Base-by-base conservation (phyloP, 1,139 yeast genomes). In the Saccharomyces hybrid region DNA sequence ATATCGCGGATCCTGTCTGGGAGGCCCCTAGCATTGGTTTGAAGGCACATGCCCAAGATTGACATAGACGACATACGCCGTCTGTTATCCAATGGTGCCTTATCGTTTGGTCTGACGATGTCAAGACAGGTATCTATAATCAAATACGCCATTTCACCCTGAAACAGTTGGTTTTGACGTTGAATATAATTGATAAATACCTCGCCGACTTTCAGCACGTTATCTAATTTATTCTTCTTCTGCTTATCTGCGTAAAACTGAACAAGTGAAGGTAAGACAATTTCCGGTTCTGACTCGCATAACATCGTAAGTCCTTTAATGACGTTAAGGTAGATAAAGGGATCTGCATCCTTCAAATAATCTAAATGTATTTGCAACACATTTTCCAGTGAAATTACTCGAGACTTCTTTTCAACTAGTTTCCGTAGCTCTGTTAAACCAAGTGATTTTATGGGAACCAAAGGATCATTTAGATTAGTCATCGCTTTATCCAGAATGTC, bases 21-120 rank as follows among this genome's bases (percentile, higher is more conserved):
- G 2, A 88, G 65, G 0, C 86, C 88, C 2, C 74, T 58, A 0
- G 89, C 84, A 60, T 83, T 82, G 2, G 74, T 74, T 57, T 80
- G 81, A 63, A 90, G 80, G 34, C 86, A 74, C 5, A 78, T 71
- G 19, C 97, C 96, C 19, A 91, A 70, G 14, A 93, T 69, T 0
- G 97, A 88, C 82, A 90, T 78, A 0, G 96, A 82, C 0, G 97
- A 90, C 86, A 89, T 85, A 60, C 97, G 75, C 46, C 89, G 62
- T 48, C 84, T 77, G 55, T 77, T 75, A 61, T 89, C 96, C 3
- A 11, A 14, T 7, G n/a, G 25, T 5, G 42, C 27, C n/a, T 23
- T 14, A 14, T 46, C 14, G 42, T 64, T 63, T 11, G 63, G 60
- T 49, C 68, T 60, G 5, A 73, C 62, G 26, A 67, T 64, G 2